Conservation (phyloP, 345 rosid species). For the Hypericum androsaemum region DNA sequence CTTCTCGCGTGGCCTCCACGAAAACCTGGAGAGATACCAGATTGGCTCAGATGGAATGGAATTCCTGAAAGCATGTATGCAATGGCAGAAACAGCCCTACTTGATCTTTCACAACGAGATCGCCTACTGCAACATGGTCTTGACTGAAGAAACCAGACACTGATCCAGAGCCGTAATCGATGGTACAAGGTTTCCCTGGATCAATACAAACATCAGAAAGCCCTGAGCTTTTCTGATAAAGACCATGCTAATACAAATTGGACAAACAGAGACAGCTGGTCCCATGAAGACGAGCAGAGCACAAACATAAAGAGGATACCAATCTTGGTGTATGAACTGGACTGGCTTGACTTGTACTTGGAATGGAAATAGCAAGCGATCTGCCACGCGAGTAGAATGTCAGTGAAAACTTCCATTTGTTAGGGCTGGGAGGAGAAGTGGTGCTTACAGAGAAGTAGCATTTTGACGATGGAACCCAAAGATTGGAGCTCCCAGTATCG, state of each 20-base stretch:
- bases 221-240: too few species aligned
- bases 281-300: neutral
- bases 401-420: conserved; percentile 1
- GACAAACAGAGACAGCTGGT: too few species aligned
- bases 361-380: conserved; percentile 69
- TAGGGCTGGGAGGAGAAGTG: neutral
- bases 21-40: conserved; percentile 36
- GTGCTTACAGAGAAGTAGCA: conserved; percentile 61
- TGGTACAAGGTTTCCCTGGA: conserved; percentile 47
- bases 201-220: neutral
- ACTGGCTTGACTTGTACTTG: conserved; percentile 50
- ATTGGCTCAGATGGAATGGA: neutral
- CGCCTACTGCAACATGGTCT: conserved; percentile 61
- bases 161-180: conserved; percentile 63
- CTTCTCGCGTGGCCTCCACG: conserved; percentile 62
- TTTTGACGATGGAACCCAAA: conserved; percentile 78
- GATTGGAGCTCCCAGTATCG: conserved; percentile 80
- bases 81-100: conserved; percentile 20
- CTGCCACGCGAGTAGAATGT: conserved; percentile 22
- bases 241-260: too few species aligned
- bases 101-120: conserved; percentile 54
- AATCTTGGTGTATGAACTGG: conserved; percentile 45
- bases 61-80: neutral
- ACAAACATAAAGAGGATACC: conserved; percentile 22
- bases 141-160: conserved; percentile 68